phyloP scores from a whole-genome alignment of 208 protist genomes.

The Porcisia hertigi region DNA sequence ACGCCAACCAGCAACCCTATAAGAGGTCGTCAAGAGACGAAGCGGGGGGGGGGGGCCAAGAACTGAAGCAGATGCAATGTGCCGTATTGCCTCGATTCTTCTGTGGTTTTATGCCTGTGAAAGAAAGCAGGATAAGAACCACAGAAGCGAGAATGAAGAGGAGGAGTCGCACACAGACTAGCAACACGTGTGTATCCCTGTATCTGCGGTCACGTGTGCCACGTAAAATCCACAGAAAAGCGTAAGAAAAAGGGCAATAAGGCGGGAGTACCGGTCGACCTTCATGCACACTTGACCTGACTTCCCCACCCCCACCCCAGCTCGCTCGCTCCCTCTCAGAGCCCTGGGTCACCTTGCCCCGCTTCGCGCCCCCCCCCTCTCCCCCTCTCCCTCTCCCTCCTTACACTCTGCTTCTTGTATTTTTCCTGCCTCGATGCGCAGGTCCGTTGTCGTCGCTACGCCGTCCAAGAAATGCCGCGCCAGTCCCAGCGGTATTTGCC shows the following conservation, averaged over 20 bases:
- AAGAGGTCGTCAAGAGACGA: no score
- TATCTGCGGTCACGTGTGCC: not conserved
- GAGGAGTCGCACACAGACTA: not conserved
- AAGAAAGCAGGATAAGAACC: no score
- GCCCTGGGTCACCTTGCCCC: not conserved
- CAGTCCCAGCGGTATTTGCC: constrained; percentile 54
- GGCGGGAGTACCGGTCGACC: no score
- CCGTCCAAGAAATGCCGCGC: constrained; percentile 24
- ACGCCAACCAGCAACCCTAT: no score
- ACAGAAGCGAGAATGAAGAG: not conserved
- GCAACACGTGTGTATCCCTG: not conserved
- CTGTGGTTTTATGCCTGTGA: no score
- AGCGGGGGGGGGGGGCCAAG: no score
- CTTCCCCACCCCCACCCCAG: not conserved
- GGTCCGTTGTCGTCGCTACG: not conserved
- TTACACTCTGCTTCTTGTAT: not conserved
- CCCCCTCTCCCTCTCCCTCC: not conserved
- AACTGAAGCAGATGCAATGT: no score
- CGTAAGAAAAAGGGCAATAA: not conserved
- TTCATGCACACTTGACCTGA: no score
- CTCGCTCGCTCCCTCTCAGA: not conserved
- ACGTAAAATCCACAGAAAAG: not conserved
- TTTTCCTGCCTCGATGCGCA: not conserved
- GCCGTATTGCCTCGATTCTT: no score
- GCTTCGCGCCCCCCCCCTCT: no score